A percentile compares a stretch with the other conserved stretches of the same genome.
Conservation (phyloP, 2,329 filamentous ascomycete genomes). For the Arthrocladium fulminans region DNA sequence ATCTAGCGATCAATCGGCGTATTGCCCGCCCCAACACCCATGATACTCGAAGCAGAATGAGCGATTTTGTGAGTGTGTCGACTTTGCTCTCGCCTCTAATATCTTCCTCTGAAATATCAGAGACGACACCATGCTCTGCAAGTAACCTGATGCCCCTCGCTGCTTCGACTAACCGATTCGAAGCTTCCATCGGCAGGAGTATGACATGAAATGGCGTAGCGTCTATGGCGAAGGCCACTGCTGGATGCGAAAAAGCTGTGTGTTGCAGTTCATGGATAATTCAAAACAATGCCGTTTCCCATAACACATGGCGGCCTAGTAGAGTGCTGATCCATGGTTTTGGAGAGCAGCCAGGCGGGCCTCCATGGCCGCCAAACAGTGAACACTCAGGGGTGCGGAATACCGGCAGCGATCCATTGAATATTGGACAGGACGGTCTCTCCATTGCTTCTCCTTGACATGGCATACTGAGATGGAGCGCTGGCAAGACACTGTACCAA, state of each 20-base stretch:
- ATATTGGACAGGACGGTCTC: constrained; percentile 15
- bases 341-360: constrained; percentile 8
- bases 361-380: constrained; percentile 21
- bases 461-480: constrained; percentile 10
- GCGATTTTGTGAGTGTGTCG: constrained; percentile 28
- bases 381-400: constrained; percentile 28
- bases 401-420: constrained; percentile 26
- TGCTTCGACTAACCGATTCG: constrained; percentile 9
- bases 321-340: not conserved
- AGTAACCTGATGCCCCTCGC: constrained; percentile 4
- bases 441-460: constrained; percentile 1
- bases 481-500: constrained; percentile 6
- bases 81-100: constrained; percentile 34
- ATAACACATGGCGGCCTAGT: not conserved
- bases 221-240: constrained; percentile 23
- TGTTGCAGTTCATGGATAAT: constrained; percentile 22
- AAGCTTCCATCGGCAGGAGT: constrained; percentile 9
- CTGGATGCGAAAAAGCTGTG: constrained; percentile 28
- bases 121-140: constrained; percentile 9
- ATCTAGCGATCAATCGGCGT: constrained; percentile 24
- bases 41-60: constrained; percentile 32
- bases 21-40: constrained; percentile 34
- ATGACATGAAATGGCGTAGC: constrained; percentile 8
- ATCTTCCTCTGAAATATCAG: constrained; percentile 14
- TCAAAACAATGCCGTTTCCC: not conserved